Conservation (phyloP, 2,329 filamentous ascomycete genomes). For the Colletotrichum lentis region DNA sequence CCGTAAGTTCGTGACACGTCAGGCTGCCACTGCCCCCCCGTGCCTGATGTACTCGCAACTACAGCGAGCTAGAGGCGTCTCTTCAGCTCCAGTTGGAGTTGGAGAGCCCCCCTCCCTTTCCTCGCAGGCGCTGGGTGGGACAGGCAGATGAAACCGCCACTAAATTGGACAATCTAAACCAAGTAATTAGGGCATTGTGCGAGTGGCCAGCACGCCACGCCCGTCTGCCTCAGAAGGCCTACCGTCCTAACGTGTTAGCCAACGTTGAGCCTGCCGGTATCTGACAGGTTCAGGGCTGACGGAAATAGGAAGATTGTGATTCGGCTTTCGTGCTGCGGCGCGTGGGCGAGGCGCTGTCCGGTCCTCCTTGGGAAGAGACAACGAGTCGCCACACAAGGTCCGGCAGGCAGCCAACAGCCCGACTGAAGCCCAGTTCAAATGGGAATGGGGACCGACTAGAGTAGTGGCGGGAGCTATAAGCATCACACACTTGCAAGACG, state of each 20-base stretch:
- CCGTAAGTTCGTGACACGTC: background rate
- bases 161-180: slow-evolving; percentile 1
- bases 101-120: background rate
- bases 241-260: background rate
- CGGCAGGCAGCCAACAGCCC: background rate
- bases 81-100: background rate
- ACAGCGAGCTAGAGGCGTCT: background rate
- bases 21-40: background rate
- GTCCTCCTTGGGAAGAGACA: background rate
- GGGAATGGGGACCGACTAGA: background rate
- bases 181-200: background rate
- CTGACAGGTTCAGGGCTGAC: slow-evolving; percentile 1
- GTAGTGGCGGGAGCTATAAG: background rate
- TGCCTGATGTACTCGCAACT: background rate
- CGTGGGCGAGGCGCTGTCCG: slow-evolving; percentile 7
- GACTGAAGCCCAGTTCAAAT: background rate
- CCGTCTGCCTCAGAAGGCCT: background rate
- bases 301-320: background rate
- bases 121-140: background rate
- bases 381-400: background rate
- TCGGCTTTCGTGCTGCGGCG: background rate
- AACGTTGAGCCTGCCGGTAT: background rate
- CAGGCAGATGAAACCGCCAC: slow-evolving; percentile 12
- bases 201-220: background rate
- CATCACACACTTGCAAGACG: background rate